Base-by-base conservation (phyloP, 306 rosid genomes). In the Rubus parviflorus region DNA sequence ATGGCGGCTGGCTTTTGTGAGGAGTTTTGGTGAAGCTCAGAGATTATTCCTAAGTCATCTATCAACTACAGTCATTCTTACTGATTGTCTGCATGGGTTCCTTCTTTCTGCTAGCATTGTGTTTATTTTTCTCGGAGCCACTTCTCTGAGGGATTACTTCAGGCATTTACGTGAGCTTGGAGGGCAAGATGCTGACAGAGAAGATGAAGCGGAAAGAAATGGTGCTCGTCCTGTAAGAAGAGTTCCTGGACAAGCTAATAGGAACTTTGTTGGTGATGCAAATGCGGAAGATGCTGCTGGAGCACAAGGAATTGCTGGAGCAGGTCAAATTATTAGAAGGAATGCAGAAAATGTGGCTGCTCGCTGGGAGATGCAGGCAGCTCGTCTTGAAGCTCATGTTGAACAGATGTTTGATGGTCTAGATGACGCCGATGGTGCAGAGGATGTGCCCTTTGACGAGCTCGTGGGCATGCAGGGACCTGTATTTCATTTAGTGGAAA, bases 401-500 rank as follows among this genome's bases (percentile, higher is more conserved):
- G 99, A 92, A 82, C 98, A 95, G 83, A 96, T 96, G 89, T 92
- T 96, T 88, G 99, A 96, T 85, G 99, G 98, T 76, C 74, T 96
- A 76, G 99, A 96, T 80, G 98, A 96, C 70, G 99, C 94, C 20
- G 99, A 96, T 84, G 99, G 99, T 63, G 98, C 99, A 42, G 99
- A 96, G 85, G 99, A 96, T 89, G 99, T 96, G 25, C 99, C 99
- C 56, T 96, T 96, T 79, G 99, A 96, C 85, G 98, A 96, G 88
- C 98, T 96, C 53, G 98, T 96, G 70, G 99, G 99, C 87, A 96
- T 96, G 99, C 98, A 96, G 91, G 99, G 99, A 75, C 99, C 99
- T 70, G 97, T 96, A 77, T 96, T 96, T 88, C 99, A 92, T 91
- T 86, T 96, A 85, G 97, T 96, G 84, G 98, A 96, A 85, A 96